A percentile compares a stretch with the other conserved stretches of the same genome.
Evolutionary conservation across 2,329 filamentous ascomycete genomes (phyloP).

Genomic region (Aphanoascus verrucosus): DNA sequence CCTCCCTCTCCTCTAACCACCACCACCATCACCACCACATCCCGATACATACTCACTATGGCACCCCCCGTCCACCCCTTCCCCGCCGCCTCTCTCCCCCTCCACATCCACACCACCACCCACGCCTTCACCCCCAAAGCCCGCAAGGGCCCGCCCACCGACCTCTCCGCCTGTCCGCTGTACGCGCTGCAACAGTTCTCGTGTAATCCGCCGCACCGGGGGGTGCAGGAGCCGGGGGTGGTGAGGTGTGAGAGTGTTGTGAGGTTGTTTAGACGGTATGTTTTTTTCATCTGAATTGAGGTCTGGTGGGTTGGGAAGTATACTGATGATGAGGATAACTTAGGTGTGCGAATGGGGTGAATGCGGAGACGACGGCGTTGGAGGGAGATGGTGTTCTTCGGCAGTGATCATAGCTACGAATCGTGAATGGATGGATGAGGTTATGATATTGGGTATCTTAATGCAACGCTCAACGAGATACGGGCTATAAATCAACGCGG

Average conservation of each 20-base stretch:
- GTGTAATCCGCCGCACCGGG: slow-evolving; percentile 44
- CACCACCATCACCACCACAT: too few relatives aligned
- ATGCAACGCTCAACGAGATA: slow-evolving; percentile 6
- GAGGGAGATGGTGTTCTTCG: slow-evolving; percentile 26
- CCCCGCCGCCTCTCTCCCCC: slow-evolving; percentile 41
- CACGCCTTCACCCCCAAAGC: slow-evolving; percentile 40
- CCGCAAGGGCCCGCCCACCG: slow-evolving; percentile 42
- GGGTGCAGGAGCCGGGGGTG: slow-evolving; percentile 33
- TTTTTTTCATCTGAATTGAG: slow-evolving; percentile 9
- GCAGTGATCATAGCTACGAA: not conserved
- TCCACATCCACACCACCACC: slow-evolving; percentile 39
- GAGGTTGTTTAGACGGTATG: slow-evolving; percentile 49
- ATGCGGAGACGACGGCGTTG: slow-evolving; percentile 53
- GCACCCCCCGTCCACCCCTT: slow-evolving; percentile 47
- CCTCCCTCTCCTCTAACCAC: not conserved
- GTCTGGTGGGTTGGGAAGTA: not conserved
- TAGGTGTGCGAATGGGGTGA: slow-evolving; percentile 44
- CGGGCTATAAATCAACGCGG: not conserved
- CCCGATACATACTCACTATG: too few relatives aligned
- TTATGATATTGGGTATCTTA: slow-evolving; percentile 5
- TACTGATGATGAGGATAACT: not conserved
- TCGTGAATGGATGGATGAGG: not conserved
- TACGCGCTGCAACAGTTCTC: slow-evolving; percentile 53
- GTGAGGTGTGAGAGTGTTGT: slow-evolving; percentile 48
- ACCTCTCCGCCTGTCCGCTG: slow-evolving; percentile 46